Evolutionary conservation across 352 stramenopile genomes (phyloP).

Genomic region (Globisporangium sylvaticum): DNA sequence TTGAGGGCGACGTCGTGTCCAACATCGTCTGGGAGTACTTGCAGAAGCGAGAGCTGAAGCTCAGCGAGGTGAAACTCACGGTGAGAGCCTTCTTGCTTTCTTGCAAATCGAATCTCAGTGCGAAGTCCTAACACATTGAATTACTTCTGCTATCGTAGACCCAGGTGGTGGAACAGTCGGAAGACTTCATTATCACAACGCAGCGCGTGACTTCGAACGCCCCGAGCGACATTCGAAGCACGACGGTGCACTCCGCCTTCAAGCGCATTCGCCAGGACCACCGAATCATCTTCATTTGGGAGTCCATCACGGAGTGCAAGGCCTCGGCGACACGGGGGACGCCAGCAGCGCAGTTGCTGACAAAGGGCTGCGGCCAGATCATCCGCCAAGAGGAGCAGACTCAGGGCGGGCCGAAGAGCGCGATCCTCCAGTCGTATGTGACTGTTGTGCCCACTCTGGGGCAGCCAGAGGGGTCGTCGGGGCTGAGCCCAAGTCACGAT

Average conservation of each 20-base stretch:
- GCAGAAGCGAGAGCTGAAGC: not conserved
- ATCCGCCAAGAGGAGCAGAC: too few species aligned
- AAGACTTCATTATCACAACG: constrained; percentile 6
- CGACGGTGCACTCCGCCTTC: not conserved
- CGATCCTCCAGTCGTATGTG: constrained; percentile 10
- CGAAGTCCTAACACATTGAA: too few species aligned
- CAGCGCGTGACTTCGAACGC: constrained; percentile 1
- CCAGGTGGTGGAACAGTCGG: not conserved
- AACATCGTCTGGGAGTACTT: constrained; percentile 6
- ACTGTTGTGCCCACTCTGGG: not conserved
- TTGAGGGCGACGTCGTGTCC: not conserved
- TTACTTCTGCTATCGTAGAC: not conserved
- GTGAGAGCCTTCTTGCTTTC: not conserved
- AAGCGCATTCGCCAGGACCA: not conserved
- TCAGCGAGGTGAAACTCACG: not conserved
- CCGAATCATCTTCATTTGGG: constrained; percentile 4
- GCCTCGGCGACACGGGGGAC: not conserved
- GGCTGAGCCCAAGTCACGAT: not conserved
- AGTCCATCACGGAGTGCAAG: constrained; percentile 2
- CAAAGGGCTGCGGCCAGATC: constrained; percentile 1
- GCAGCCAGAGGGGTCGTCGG: not conserved
- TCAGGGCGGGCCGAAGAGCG: not conserved
- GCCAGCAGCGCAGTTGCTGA: not conserved
- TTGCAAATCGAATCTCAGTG: too few species aligned
- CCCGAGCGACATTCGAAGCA: not conserved